These are phyloP conservation scores for Talaromyces piceae DNA, from an alignment of 2,329 filamentous ascomycete species.

Conservation along the genomic window DNA sequence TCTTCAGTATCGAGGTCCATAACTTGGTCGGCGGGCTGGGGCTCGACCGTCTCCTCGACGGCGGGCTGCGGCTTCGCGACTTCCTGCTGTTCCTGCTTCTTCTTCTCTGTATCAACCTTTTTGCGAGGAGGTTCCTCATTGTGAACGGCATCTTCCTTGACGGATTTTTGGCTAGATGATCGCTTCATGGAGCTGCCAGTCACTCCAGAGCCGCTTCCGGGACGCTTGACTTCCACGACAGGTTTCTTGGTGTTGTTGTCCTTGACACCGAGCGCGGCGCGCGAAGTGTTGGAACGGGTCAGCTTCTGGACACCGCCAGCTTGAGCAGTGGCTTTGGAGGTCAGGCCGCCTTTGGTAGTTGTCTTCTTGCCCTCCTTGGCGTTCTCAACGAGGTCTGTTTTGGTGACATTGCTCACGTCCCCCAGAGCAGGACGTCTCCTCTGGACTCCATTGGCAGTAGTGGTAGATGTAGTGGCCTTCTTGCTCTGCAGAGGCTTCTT, in stretches of 20 bases:
- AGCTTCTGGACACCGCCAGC: conserved; percentile 75
- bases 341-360: conserved; percentile 55
- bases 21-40: conserved; percentile 36
- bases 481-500: conserved; percentile 64
- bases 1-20: conserved; percentile 76
- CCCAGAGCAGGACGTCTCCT: conserved; percentile 79
- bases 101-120: conserved; percentile 53
- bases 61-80: conserved; percentile 27
- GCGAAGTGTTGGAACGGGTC: conserved; percentile 52
- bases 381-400: conserved; percentile 53
- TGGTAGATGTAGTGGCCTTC: conserved; percentile 48
- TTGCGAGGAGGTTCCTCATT: conserved; percentile 61
- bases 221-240: conserved; percentile 58
- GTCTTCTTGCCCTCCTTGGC: conserved; percentile 66
- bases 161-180: conserved; percentile 45
- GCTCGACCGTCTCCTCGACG: conserved; percentile 28
- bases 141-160: conserved; percentile 52
- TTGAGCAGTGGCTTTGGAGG: conserved; percentile 70
- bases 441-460: conserved; percentile 37
- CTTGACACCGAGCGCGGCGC: conserved; percentile 59
- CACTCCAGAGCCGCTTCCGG: conserved; percentile 63
- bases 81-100: conserved; percentile 19
- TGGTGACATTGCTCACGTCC: conserved; percentile 92
- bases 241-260: conserved; percentile 55
- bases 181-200: conserved; percentile 63